phyloP scores from a whole-genome alignment of 179 eudicot genomes.

The Dionaea muscipula region DNA sequence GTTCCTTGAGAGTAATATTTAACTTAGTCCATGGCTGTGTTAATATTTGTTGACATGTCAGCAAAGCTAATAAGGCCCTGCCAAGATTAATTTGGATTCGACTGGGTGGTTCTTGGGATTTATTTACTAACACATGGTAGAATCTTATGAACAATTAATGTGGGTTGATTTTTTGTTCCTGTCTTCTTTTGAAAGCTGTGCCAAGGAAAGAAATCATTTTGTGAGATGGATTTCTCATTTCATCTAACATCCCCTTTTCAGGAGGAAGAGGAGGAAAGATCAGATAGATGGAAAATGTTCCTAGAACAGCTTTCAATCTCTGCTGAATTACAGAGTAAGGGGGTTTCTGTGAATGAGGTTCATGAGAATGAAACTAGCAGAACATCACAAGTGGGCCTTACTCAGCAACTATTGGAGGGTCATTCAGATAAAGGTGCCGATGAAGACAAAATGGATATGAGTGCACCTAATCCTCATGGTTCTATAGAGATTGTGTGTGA shows the following conservation, averaged over 20 bases:
- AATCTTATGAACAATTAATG: background rate
- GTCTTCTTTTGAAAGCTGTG: background rate
- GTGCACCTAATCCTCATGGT: slow-evolving; percentile 16
- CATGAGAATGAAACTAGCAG: slow-evolving; percentile 15
- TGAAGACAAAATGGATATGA: slow-evolving; percentile 14
- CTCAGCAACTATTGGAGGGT: slow-evolving; percentile 13
- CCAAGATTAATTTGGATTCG: no score
- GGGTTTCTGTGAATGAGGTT: slow-evolving; percentile 16
- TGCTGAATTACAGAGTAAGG: slow-evolving; percentile 30
- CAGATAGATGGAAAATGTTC: slow-evolving; percentile 80
- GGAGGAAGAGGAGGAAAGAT: slow-evolving; percentile 99
- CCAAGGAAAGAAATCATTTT: background rate
- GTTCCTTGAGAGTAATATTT: no score
- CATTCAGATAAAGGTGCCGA: slow-evolving; percentile 17
- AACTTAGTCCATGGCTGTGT: no score
- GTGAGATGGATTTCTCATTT: background rate
- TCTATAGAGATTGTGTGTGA: slow-evolving; percentile 19
- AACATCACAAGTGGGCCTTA: slow-evolving; percentile 17
- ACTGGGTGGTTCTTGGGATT: background rate
- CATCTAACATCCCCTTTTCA: slow-evolving; percentile 14
- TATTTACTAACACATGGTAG: slow-evolving; percentile 2
- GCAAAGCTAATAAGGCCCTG: no score
- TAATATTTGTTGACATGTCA: no score
- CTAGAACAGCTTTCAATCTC: slow-evolving; percentile 50
- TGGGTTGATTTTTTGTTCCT: background rate